These are phyloP conservation scores for Fimicolochytrium jonesii DNA, from an alignment of 192 early-diverging fungal species.

Conservation along the genomic window DNA sequence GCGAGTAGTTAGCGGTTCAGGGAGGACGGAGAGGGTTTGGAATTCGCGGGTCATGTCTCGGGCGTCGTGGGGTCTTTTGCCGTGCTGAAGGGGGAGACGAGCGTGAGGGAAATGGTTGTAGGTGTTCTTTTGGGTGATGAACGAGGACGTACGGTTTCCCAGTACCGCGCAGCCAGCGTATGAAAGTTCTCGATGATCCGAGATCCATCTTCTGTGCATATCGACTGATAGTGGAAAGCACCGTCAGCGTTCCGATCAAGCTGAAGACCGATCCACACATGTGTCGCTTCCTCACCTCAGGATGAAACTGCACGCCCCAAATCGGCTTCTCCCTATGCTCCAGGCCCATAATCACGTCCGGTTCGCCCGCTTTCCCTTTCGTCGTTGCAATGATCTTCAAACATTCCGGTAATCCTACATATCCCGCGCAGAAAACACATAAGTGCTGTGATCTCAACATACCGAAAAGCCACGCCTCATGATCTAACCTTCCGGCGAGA, in stretches of 20 bases:
- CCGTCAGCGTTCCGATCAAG: not conserved
- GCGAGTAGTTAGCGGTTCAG: slow-evolving; percentile 16
- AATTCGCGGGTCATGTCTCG: too few relatives aligned
- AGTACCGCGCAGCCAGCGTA: slow-evolving; percentile 31
- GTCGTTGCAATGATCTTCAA: slow-evolving; percentile 61
- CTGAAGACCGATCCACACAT: too few relatives aligned
- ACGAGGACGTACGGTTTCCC: slow-evolving; percentile 10
- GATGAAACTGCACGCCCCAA: slow-evolving; percentile 94
- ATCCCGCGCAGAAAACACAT: too few relatives aligned
- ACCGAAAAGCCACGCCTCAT: too few relatives aligned
- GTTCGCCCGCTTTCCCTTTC: not conserved
- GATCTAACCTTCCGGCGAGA: slow-evolving; percentile 49
- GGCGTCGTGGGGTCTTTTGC: too few relatives aligned
- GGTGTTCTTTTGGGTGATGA: not conserved
- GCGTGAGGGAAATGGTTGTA: slow-evolving; percentile 8
- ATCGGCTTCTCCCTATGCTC: slow-evolving; percentile 64
- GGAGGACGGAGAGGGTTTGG: slow-evolving; percentile 13
- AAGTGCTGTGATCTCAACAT: too few relatives aligned
- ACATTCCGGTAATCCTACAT: slow-evolving; percentile 51
- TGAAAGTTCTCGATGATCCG: slow-evolving; percentile 73
- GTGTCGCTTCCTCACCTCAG: slow-evolving; percentile 58
- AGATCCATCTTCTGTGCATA: slow-evolving; percentile 76
- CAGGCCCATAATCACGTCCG: slow-evolving; percentile 71
- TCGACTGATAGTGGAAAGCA: slow-evolving; percentile 38
- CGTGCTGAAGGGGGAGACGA: too few relatives aligned